Conservation (phyloP, 495 filamentous ascomycete genomes). For the Lasiosphaeria ovina region DNA sequence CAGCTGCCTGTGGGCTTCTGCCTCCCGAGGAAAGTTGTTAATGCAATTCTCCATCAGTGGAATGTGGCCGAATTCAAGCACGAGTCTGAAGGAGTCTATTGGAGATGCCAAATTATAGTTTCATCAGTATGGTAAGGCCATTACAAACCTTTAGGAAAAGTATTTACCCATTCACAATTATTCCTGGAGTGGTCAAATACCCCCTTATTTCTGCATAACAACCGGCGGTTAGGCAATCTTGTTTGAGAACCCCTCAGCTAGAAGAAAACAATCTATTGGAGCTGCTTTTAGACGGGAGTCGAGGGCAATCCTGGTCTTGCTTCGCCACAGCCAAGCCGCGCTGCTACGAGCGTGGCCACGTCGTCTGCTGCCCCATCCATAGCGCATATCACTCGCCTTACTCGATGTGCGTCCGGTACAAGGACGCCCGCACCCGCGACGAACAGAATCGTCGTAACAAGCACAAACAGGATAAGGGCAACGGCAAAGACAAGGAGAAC, state of each 20-base stretch:
- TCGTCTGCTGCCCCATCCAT: constrained; percentile 9
- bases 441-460: neutral
- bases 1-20: neutral
- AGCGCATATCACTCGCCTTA: constrained; percentile 8
- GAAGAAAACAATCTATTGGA: no score
- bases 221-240: neutral
- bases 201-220: neutral
- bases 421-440: neutral
- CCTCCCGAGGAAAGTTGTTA: neutral
- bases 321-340: constrained; percentile 11
- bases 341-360: constrained; percentile 8
- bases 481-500: no score
- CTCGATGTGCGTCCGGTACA: constrained; percentile 4
- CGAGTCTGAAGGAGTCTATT: neutral
- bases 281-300: no score
- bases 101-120: neutral
- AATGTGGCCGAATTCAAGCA: constrained; percentile 2
- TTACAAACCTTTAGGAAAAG: neutral
- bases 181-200: neutral
- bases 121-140: neutral
- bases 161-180: neutral
- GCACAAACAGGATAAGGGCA: no score
- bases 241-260: no score
- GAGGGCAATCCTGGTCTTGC: no score
- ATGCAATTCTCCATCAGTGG: constrained; percentile 2